These are phyloP conservation scores for Tetrapisispora fleetii DNA, from an alignment of 805 yeast genomes.

Conservation along the genomic window DNA sequence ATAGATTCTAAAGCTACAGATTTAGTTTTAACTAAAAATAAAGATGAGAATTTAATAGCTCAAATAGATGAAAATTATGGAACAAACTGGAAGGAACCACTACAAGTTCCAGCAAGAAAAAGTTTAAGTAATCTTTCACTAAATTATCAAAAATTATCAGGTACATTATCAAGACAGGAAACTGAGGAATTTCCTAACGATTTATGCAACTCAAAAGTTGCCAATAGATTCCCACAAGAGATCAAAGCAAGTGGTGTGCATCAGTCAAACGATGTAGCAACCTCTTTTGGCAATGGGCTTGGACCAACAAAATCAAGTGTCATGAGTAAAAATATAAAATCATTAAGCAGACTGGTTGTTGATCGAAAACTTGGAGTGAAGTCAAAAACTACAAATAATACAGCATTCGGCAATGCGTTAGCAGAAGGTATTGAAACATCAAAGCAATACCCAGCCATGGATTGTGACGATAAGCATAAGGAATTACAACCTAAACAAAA, in stretches of 20 bases:
- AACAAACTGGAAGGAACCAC: slow-evolving; percentile 33
- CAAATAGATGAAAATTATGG: slow-evolving; percentile 6
- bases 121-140: slow-evolving; percentile 6
- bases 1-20: neutral
- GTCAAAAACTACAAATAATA: neutral
- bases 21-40: slow-evolving; percentile 28
- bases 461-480: neutral
- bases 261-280: slow-evolving; percentile 29
- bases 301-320: slow-evolving; percentile 29
- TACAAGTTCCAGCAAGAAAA: slow-evolving; percentile 7
- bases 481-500: neutral
- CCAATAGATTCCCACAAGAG: slow-evolving; percentile 23
- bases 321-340: slow-evolving; percentile 23
- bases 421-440: neutral
- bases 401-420: neutral
- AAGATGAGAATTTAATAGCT: no score
- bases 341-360: slow-evolving; percentile 24
- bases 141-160: slow-evolving; percentile 2
- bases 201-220: slow-evolving; percentile 16
- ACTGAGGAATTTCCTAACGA: slow-evolving; percentile 28
- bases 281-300: slow-evolving; percentile 27
- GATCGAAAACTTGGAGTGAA: slow-evolving; percentile 20
- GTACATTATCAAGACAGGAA: slow-evolving; percentile 17
- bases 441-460: slow-evolving; percentile 1
- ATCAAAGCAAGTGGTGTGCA: slow-evolving; percentile 31